Percentiles rank a stretch among this genome's conserved stretches.
Evolutionary conservation across 345 rosid species (phyloP).

Genomic region (Psidium friedrichsthalianum): DNA sequence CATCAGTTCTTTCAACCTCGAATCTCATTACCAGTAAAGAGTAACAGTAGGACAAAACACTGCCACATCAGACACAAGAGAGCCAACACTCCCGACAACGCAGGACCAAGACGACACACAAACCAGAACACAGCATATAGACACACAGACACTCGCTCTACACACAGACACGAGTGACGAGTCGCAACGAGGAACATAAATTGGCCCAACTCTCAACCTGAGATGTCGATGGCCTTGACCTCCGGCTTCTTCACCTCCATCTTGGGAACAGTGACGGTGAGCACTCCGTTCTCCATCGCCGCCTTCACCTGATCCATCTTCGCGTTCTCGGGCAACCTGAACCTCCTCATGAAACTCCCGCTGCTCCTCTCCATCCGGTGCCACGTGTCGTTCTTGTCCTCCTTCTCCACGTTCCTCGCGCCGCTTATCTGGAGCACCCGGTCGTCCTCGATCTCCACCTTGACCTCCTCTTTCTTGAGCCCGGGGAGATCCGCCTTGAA

Average conservation of each 20-base stretch:
- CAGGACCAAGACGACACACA: neutral
- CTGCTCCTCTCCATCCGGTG: slow-evolving; percentile 14
- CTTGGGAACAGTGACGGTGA: slow-evolving; percentile 9
- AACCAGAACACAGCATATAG: neutral
- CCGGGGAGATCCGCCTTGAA: slow-evolving; percentile 16
- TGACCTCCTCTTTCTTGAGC: slow-evolving; percentile 17
- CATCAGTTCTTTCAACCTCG: neutral
- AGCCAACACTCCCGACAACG: neutral
- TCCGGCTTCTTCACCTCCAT: slow-evolving; percentile 8
- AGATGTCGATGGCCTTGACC: slow-evolving; percentile 7
- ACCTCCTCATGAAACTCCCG: slow-evolving; percentile 13
- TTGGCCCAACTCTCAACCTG: neutral
- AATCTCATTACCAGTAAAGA: neutral
- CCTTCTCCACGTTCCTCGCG: slow-evolving; percentile 15
- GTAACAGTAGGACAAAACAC: neutral
- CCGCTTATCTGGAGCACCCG: slow-evolving; percentile 15
- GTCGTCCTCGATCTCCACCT: slow-evolving; percentile 8
- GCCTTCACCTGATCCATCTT: slow-evolving; percentile 10
- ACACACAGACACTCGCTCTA: neutral
- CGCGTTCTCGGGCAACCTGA: slow-evolving; percentile 8
- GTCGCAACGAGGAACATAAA: neutral
- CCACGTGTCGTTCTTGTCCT: slow-evolving; percentile 14
- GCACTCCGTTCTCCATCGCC: slow-evolving; percentile 9
- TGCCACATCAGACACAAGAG: neutral
- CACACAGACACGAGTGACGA: neutral